phyloP scores from a whole-genome alignment of 2,329 filamentous ascomycete genomes.

The Westerdykella aurantiaca region DNA sequence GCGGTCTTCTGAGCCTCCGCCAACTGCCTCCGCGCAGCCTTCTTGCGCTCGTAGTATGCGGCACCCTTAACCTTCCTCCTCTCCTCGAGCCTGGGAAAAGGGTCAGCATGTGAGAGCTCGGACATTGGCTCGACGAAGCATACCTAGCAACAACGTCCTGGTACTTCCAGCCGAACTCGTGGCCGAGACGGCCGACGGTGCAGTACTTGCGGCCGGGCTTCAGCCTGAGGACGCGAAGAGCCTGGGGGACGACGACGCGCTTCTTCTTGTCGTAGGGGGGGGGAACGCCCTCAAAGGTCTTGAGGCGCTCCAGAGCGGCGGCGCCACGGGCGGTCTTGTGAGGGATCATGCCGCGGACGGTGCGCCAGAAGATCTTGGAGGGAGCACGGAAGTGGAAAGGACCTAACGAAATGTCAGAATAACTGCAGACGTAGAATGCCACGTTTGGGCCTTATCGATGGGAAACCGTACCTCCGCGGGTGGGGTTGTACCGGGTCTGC shows the following conservation, averaged over 20 bases:
- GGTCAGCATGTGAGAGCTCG: constrained; percentile 14
- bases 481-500: constrained; percentile 99
- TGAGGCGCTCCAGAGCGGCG: constrained; percentile 94
- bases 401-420: constrained; percentile 47
- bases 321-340: constrained; percentile 99
- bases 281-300: constrained; percentile 99
- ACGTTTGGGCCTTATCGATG: neutral
- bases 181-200: constrained; percentile 94
- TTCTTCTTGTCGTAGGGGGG: constrained; percentile 99
- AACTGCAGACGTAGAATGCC: constrained; percentile 15
- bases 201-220: constrained; percentile 99
- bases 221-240: constrained; percentile 89
- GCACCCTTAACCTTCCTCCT: constrained; percentile 98
- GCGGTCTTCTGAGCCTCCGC: constrained; percentile 90
- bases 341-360: constrained; percentile 99
- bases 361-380: constrained; percentile 99
- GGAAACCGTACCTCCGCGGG: constrained; percentile 75
- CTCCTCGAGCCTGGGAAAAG: constrained; percentile 77
- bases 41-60: constrained; percentile 99
- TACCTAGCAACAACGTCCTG: constrained; percentile 97
- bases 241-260: constrained; percentile 98
- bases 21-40: constrained; percentile 85
- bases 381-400: constrained; percentile 99
- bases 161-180: constrained; percentile 99
- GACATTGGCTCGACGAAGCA: constrained; percentile 39